These are phyloP conservation scores for Penicillium brevicompactum DNA, from an alignment of 2,329 filamentous ascomycete genomes.

Conservation along the genomic window DNA sequence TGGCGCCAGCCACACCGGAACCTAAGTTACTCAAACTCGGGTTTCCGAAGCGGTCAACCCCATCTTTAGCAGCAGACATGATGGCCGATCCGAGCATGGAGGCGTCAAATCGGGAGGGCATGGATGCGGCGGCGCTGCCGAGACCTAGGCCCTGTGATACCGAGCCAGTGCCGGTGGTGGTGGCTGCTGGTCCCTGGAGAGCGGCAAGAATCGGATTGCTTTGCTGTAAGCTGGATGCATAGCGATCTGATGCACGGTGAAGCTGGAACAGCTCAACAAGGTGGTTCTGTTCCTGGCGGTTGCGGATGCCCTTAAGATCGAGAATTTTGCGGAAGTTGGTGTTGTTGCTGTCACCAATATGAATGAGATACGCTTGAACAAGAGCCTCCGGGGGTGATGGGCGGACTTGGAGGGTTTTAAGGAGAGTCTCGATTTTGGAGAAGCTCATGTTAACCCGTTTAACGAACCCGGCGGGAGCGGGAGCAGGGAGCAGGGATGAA, in stretches of 20 bases:
- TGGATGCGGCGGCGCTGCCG: slow-evolving; percentile 44
- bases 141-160: slow-evolving; percentile 53
- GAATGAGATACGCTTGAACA: slow-evolving; percentile 95
- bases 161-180: slow-evolving; percentile 34
- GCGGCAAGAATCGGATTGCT: slow-evolving; percentile 72
- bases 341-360: slow-evolving; percentile 91
- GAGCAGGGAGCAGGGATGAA: slow-evolving; percentile 57
- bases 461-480: slow-evolving; percentile 67
- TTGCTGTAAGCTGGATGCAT: slow-evolving; percentile 67
- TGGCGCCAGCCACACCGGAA: slow-evolving; percentile 35
- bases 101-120: slow-evolving; percentile 72
- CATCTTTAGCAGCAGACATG: slow-evolving; percentile 83
- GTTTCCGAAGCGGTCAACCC: slow-evolving; percentile 74
- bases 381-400: slow-evolving; percentile 88
- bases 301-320: slow-evolving; percentile 86
- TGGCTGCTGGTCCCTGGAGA: slow-evolving; percentile 47
- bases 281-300: slow-evolving; percentile 75
- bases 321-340: slow-evolving; percentile 95
- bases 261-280: slow-evolving; percentile 90
- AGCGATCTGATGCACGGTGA: slow-evolving; percentile 67
- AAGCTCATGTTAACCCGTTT: slow-evolving; percentile 85
- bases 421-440: slow-evolving; percentile 82
- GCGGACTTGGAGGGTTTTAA: slow-evolving; percentile 95
- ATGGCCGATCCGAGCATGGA: slow-evolving; percentile 82
- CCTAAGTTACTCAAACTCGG: slow-evolving; percentile 45